Evolutionary conservation across 352 stramenopile species (phyloP), one percentile per base, ranked within the genome.

Genomic region (Phytopythium montanum): DNA sequence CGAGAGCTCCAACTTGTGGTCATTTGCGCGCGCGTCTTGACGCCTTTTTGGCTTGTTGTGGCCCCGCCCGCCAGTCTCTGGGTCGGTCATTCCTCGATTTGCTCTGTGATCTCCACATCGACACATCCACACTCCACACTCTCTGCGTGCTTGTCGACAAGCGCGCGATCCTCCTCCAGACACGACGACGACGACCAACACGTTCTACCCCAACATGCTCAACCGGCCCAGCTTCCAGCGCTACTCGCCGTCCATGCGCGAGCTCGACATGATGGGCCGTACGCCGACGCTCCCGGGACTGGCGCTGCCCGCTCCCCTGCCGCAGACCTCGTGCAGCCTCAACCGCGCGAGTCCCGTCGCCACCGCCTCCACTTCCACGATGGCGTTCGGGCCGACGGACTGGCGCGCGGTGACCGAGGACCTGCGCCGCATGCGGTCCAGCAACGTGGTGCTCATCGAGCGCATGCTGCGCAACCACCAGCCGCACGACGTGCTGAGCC

Each of bases 381-480:
- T n/a, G n/a, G n/a, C n/a, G n/a, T n/a, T 49, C 25, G 41, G 18
- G 25, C 38, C 31, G 13, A 21, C 48, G 25, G 74, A 81, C 62
- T 86, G 76, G 76, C 71, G 65, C 38, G 38, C 56, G 42, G 68
- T 51, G 54, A 72, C 65, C 1, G 68, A 84, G 13, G 73, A 83
- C n/a, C 49, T 87, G 36, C 73, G 73, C 12, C 73, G 69, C 21
- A 59, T 84, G 28, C 77, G 77, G 23, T 76, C 75, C 26, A 72
- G 68, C 33, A 60, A 78, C 59, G 75, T 85, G 7, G 45, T 85
- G 46, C 64, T 70, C 12, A 81, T 87, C 55, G 77, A 87, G 61
- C 73, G 73, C 59, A 87, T 87, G 72, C 61, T 87, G 23, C 74
- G 73, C 42, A 75, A 71, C 60, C 77, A 87, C 65, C 70, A 78